A percentile compares a stretch with the other conserved stretches of the same genome.
These are phyloP conservation scores for Aureobasidium sp. DNA, from an alignment of 2,329 filamentous ascomycete genomes.

Conservation along the genomic window DNA sequence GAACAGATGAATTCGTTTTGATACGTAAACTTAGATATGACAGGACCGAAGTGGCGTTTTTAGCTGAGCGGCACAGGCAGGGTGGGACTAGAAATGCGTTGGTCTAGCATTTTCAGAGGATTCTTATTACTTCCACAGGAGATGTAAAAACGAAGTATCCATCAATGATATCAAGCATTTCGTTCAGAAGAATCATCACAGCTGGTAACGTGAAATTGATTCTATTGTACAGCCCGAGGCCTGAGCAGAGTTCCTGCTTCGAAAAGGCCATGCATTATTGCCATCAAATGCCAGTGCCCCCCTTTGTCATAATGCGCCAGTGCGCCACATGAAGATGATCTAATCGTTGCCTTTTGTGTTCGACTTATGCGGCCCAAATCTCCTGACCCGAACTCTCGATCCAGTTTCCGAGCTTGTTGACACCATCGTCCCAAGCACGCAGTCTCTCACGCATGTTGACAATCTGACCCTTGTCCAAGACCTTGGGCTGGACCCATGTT, in stretches of 20 bases:
- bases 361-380: conserved; percentile 73
- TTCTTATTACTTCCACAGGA: neutral
- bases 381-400: conserved; percentile 91
- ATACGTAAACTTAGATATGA: neutral
- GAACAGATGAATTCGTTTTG: conserved; percentile 2
- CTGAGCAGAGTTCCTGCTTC: neutral
- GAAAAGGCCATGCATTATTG: conserved; percentile 5
- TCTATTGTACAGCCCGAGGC: conserved; percentile 9
- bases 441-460: conserved; percentile 81
- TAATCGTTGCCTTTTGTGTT: neutral
- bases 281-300: conserved; percentile 10
- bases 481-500: conserved; percentile 98
- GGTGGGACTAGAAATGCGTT: neutral
- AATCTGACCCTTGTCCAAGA: conserved; percentile 92
- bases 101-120: neutral
- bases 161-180: neutral
- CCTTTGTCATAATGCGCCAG: conserved; percentile 9
- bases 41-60: neutral
- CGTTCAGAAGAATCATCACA: neutral
- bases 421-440: conserved; percentile 91
- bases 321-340: conserved; percentile 8
- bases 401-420: conserved; percentile 95
- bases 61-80: neutral
- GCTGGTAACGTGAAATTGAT: conserved; percentile 1
- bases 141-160: neutral